phyloP scores from a whole-genome alignment of 2,329 filamentous ascomycete genomes.

The Hymenoscyphus fraxineus region DNA sequence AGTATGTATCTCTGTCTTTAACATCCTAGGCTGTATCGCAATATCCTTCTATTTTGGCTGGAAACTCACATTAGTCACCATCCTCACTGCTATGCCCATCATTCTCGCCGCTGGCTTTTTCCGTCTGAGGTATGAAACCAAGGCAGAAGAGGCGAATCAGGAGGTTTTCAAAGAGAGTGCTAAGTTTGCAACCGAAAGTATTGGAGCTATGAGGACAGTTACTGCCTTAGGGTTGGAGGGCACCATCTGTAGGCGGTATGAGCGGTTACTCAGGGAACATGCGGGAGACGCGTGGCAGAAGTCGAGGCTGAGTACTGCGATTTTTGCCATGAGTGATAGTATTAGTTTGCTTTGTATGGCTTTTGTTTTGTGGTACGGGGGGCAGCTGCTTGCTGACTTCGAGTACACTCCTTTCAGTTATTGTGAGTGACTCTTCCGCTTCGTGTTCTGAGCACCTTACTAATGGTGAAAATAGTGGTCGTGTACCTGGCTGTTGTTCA shows the following conservation, averaged over 20 bases:
- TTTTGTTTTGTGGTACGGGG: constrained; percentile 47
- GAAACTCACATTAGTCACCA: constrained; percentile 67
- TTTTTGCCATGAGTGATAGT: constrained; percentile 52
- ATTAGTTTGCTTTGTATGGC: constrained; percentile 56
- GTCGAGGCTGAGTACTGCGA: constrained; percentile 43
- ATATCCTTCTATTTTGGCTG: constrained; percentile 70
- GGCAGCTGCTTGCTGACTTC: constrained; percentile 41
- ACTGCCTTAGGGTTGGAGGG: constrained; percentile 58
- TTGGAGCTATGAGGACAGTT: constrained; percentile 58
- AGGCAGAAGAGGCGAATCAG: constrained; percentile 53
- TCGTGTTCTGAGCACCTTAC: constrained; percentile 50
- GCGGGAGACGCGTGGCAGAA: constrained; percentile 43
- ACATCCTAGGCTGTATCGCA: constrained; percentile 57
- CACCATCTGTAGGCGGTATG: constrained; percentile 48
- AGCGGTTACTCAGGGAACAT: constrained; percentile 42
- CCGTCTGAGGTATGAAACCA: constrained; percentile 47
- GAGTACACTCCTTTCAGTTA: constrained; percentile 36
- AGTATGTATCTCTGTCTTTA: constrained; percentile 59
- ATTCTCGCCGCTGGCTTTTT: constrained; percentile 45
- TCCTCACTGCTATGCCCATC: constrained; percentile 53
- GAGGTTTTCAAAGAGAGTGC: constrained; percentile 56
- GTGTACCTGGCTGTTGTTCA: constrained; percentile 49
- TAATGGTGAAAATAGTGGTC: constrained; percentile 48
- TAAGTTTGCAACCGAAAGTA: constrained; percentile 58
- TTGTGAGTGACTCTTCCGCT: constrained; percentile 33